A percentile compares a stretch with the other conserved stretches of the same genome.
These are phyloP conservation scores for Pseudocercospora fuligena DNA, from an alignment of 2,329 filamentous ascomycete genomes.

Conservation along the genomic window DNA sequence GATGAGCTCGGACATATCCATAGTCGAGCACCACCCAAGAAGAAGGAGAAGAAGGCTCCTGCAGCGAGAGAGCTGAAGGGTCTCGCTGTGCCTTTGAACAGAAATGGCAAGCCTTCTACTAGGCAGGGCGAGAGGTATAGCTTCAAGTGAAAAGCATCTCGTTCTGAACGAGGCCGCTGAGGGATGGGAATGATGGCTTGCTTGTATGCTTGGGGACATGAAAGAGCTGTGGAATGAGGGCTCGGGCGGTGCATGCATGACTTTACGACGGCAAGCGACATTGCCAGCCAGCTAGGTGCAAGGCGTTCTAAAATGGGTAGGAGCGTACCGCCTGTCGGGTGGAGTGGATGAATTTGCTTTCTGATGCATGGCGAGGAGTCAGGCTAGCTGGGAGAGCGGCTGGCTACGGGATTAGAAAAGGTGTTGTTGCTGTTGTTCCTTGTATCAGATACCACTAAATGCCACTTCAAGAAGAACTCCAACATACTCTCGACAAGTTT, in stretches of 20 bases:
- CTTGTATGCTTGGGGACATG: too few species aligned
- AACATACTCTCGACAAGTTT: too few species aligned
- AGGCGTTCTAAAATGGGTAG: background rate
- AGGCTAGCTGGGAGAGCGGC: background rate
- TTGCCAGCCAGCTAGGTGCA: background rate
- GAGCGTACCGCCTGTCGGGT: too few species aligned
- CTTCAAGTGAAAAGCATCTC: constrained; percentile 24
- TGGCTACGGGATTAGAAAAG: background rate
- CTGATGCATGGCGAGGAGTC: background rate
- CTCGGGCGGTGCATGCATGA: background rate
- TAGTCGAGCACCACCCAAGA: constrained; percentile 38
- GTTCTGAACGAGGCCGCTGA: background rate
- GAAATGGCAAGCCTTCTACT: constrained; percentile 56
- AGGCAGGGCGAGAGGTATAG: constrained; percentile 56
- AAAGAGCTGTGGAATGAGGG: background rate
- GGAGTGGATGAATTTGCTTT: background rate
- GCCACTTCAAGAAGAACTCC: background rate
- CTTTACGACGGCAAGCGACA: background rate
- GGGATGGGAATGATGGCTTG: background rate
- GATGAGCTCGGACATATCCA: constrained; percentile 39
- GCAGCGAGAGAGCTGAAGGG: constrained; percentile 38
- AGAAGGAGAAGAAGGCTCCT: constrained; percentile 39
- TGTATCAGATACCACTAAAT: background rate
- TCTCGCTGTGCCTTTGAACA: constrained; percentile 47
- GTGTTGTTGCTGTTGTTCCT: background rate